These are phyloP conservation scores for Arthrobotrys conoides DNA, from an alignment of 2,329 filamentous ascomycete species.

Conservation along the genomic window DNA sequence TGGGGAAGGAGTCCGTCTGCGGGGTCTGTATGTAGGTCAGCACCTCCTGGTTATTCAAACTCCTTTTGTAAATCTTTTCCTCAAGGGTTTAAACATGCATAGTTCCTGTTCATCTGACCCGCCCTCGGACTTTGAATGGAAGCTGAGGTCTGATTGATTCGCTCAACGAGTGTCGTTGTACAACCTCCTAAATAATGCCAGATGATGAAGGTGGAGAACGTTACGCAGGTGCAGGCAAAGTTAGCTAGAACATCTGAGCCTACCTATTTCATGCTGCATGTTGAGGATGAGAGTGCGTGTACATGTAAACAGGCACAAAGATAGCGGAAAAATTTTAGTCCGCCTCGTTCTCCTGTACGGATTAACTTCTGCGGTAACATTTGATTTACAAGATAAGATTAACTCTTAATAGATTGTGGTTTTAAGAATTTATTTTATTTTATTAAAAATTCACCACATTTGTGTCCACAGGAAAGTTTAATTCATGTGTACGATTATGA, in stretches of 20 bases:
- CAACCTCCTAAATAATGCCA: neutral
- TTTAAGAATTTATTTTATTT: too few species aligned
- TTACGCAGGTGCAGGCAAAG: neutral
- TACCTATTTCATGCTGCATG: neutral
- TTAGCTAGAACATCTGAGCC: neutral
- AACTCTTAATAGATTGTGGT: too few species aligned
- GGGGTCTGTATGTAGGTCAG: conserved; percentile 3
- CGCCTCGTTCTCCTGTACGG: neutral
- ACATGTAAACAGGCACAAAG: too few species aligned
- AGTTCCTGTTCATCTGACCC: conserved; percentile 16
- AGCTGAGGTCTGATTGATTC: neutral
- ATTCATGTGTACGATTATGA: too few species aligned
- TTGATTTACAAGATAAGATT: too few species aligned
- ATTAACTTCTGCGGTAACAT: too few species aligned
- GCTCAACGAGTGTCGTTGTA: neutral
- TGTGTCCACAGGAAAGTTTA: too few species aligned
- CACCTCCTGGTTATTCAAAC: neutral
- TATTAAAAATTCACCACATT: too few species aligned
- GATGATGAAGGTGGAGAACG: conserved; percentile 12
- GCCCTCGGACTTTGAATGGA: neutral
- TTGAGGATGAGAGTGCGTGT: neutral
- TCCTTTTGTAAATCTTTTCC: conserved; percentile 9
- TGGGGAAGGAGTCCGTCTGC: conserved; percentile 1
- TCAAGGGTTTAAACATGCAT: neutral
- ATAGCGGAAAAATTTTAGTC: conserved; percentile 49